Base-by-base conservation (phyloP, 805 yeast genomes). In the Debaryomyces tyrocola region DNA sequence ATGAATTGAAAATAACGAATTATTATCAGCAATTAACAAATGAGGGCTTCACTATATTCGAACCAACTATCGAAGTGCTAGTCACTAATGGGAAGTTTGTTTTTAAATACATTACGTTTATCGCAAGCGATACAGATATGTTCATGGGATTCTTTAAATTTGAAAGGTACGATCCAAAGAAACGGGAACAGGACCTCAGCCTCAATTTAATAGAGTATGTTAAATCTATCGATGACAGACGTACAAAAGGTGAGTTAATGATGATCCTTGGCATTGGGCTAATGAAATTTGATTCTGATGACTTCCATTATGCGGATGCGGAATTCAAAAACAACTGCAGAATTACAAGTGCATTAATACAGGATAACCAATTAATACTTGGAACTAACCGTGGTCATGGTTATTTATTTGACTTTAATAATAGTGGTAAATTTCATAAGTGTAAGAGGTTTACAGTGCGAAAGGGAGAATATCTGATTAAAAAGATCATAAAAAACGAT, bases 351-450 rank as follows among this genome's bases (percentile, higher is more conserved):
- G 31, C 43, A 6, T 15, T 33, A n/a, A 29, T 48, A 8, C 21
- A 29, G 15, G 27, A 34, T 11, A 20, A 41, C n/a, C 11, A 34
- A 4, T 20, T 48, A 11, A 31, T 37, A 9, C 27, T 48, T 7
- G 47, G 48, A 31, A 48, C 41, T 15, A 41, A 37, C 17, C 17
- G n/a, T 10, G 51, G 51, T 6, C 42, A 37, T 12, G 35, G 40
- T 21, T 41, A 39, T 6, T 12, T 28, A 17, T 29, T 39, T 39
- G n/a, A 14, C 4, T 39, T 39, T 17, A 31, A 28, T 31, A n/a
- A 27, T 14, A 5, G 6, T 6, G 42, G 42, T 12, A 39, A 4
- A 28, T 39, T 39, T 39, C 20, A 14, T 18, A 28, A 29, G 10
- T 31, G 27, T 34, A 15, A 15, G 11, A 15, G 14, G n/a, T 27